phyloP scores from a whole-genome alignment of 2,329 filamentous ascomycete genomes.

The Apiospora sp. region DNA sequence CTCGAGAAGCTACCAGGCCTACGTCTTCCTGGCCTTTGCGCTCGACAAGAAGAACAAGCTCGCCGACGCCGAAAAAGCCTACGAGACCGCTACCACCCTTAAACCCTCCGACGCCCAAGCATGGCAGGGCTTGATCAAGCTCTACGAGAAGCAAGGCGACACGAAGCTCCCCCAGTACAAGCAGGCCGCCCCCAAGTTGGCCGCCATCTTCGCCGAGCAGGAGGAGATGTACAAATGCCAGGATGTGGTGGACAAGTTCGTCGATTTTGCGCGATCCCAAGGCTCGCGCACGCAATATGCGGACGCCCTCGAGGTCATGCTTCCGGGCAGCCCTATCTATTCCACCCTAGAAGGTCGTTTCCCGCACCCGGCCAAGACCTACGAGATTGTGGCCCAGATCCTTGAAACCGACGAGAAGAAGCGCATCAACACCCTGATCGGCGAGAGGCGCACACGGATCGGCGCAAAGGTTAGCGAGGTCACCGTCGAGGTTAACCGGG shows the following conservation, averaged over 20 bases:
- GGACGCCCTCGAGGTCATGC: slow-evolving; percentile 75
- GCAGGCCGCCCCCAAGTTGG: slow-evolving; percentile 75
- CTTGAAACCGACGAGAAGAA: slow-evolving; percentile 87
- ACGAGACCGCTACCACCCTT: slow-evolving; percentile 74
- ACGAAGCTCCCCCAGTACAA: slow-evolving; percentile 78
- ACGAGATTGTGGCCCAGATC: slow-evolving; percentile 82
- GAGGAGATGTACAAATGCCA: slow-evolving; percentile 71
- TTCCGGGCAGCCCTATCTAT: slow-evolving; percentile 85
- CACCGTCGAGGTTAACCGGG: slow-evolving; percentile 84
- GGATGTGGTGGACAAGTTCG: slow-evolving; percentile 80
- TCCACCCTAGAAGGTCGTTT: slow-evolving; percentile 83
- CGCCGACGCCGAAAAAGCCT: slow-evolving; percentile 79
- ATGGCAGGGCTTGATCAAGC: slow-evolving; percentile 87
- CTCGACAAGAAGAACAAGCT: slow-evolving; percentile 77
- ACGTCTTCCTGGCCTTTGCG: slow-evolving; percentile 88
- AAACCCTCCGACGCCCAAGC: slow-evolving; percentile 82
- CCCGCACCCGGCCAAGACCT: slow-evolving; percentile 80
- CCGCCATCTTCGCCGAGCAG: slow-evolving; percentile 74
- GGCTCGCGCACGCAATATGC: slow-evolving; percentile 79
- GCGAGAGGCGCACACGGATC: slow-evolving; percentile 84
- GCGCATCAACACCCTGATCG: slow-evolving; percentile 88
- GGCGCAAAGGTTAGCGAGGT: slow-evolving; percentile 86
- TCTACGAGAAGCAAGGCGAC: slow-evolving; percentile 81
- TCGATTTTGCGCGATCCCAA: slow-evolving; percentile 74
- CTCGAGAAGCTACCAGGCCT: slow-evolving; percentile 82